Percentiles rank a stretch among this genome's conserved stretches.
phyloP scores from a whole-genome alignment of 805 yeast genomes.

The Saccharomycopsis guyanensis region DNA sequence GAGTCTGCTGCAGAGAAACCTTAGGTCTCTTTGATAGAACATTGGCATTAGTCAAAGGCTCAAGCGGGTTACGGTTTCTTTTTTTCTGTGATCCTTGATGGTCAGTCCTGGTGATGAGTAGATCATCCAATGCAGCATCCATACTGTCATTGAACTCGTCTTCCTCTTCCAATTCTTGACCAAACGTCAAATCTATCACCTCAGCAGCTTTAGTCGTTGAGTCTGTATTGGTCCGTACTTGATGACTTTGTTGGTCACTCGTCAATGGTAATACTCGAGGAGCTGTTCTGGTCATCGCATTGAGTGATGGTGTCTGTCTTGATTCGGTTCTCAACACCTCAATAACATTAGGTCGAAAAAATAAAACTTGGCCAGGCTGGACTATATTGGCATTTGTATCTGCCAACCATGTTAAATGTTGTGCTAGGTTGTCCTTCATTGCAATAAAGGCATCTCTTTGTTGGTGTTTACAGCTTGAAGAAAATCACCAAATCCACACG shows the following conservation, averaged over 20 bases:
- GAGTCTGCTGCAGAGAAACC: not conserved
- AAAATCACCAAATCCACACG: too few species aligned
- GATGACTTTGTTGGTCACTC: too few species aligned
- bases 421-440: slow-evolving; percentile 26
- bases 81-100: not conserved
- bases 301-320: too few species aligned
- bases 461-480: too few species aligned
- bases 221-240: too few species aligned
- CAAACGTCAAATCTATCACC: slow-evolving; percentile 14
- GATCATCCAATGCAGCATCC: slow-evolving; percentile 9
- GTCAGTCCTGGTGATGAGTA: not conserved
- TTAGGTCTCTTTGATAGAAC: not conserved
- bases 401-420: slow-evolving; percentile 26
- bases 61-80: not conserved
- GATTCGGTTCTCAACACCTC: too few species aligned
- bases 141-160: slow-evolving; percentile 16
- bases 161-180: slow-evolving; percentile 12
- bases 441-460: not conserved
- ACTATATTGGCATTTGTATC: slow-evolving; percentile 24
- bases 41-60: not conserved
- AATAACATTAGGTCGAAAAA: too few species aligned
- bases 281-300: too few species aligned
- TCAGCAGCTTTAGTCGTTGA: slow-evolving; percentile 16
- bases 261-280: too few species aligned
- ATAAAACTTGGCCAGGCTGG: slow-evolving; percentile 2